Percentiles rank a stretch among this genome's conserved stretches.
Evolutionary conservation across 306 rosid genomes (phyloP).

Genomic region (Aeschynomene evenia): DNA sequence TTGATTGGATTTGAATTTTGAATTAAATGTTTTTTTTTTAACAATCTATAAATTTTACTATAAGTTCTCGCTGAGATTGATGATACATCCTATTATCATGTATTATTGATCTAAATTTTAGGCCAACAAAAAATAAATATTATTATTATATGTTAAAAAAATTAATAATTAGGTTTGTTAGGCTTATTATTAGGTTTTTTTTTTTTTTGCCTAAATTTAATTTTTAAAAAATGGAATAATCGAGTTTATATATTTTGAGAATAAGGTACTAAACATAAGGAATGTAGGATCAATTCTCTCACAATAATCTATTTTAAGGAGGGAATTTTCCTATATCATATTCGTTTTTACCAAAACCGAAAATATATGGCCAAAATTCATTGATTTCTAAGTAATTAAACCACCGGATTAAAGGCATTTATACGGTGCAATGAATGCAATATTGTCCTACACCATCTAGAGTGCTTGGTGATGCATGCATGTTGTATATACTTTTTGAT

Average conservation of each 20-base stretch:
- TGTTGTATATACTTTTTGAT: too few species aligned
- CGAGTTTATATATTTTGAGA: constrained; percentile 36
- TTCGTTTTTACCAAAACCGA: neutral
- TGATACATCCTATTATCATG: too few species aligned
- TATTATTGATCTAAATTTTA: too few species aligned
- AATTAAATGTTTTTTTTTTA: too few species aligned
- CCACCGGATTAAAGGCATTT: neutral
- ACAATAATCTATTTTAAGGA: constrained; percentile 7
- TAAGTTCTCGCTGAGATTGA: too few species aligned
- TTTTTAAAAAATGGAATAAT: constrained; percentile 30
- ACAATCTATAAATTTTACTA: too few species aligned
- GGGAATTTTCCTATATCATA: neutral
- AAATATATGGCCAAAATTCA: neutral
- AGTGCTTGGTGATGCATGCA: too few species aligned
- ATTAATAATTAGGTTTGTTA: too few species aligned
- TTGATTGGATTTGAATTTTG: too few species aligned
- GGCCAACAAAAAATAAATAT: too few species aligned
- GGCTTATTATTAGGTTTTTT: constrained; percentile 39
- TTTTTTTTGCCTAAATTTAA: constrained; percentile 45
- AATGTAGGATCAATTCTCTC: constrained; percentile 54
- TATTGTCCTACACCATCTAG: neutral
- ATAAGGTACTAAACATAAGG: constrained; percentile 54
- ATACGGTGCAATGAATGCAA: too few species aligned
- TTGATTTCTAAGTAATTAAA: neutral
- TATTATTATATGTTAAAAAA: too few species aligned